phyloP scores from a whole-genome alignment of 345 rosid genomes.

The Syzygium grande region DNA sequence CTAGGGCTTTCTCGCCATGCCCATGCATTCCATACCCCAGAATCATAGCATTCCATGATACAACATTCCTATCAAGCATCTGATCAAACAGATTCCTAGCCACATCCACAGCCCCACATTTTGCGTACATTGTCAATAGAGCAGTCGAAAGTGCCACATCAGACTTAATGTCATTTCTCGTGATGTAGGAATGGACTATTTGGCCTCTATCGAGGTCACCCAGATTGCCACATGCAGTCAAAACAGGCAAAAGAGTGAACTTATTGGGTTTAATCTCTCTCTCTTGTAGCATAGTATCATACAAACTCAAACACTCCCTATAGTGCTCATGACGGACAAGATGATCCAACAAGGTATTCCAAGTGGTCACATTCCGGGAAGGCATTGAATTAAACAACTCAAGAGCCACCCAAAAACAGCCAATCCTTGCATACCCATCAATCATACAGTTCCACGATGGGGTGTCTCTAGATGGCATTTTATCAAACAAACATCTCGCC shows the following conservation, averaged over 20 bases:
- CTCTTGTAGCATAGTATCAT: slow-evolving; percentile 32
- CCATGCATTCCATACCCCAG: slow-evolving; percentile 28
- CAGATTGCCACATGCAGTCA: slow-evolving; percentile 48
- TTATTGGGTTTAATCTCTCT: slow-evolving; percentile 36
- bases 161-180: slow-evolving; percentile 14
- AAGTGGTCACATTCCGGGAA: slow-evolving; percentile 17
- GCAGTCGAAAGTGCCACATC: slow-evolving; percentile 54
- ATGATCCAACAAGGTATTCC: slow-evolving; percentile 37
- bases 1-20: slow-evolving; percentile 39
- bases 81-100: slow-evolving; percentile 18
- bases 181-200: slow-evolving; percentile 36
- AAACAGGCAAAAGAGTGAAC: slow-evolving; percentile 45
- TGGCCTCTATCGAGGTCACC: slow-evolving; percentile 38
- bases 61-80: slow-evolving; percentile 21
- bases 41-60: slow-evolving; percentile 29
- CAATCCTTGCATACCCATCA: slow-evolving; percentile 56
- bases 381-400: slow-evolving; percentile 19
- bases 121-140: slow-evolving; percentile 39
- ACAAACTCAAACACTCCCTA: slow-evolving; percentile 43
- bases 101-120: slow-evolving; percentile 17
- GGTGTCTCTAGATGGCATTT: slow-evolving; percentile 22
- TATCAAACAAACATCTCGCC: slow-evolving; percentile 18
- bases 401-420: slow-evolving; percentile 14
- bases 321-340: slow-evolving; percentile 42
- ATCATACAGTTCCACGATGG: slow-evolving; percentile 59